Percentiles rank a stretch among this genome's conserved stretches.
phyloP scores from a whole-genome alignment of 345 rosid species.

The Arabis hirsuta region DNA sequence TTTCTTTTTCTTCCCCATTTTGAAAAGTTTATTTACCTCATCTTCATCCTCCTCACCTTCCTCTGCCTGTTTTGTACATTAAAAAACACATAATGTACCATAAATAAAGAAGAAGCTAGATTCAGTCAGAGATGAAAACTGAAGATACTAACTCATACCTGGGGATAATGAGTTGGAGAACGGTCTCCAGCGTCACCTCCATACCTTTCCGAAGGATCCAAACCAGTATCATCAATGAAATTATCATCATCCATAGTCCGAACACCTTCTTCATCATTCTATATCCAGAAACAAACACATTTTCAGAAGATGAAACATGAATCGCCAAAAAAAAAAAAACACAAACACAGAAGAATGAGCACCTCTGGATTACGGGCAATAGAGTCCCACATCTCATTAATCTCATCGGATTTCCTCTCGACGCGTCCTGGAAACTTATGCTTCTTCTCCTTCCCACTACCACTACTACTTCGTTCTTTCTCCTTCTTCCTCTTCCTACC shows the following conservation, averaged over 20 bases:
- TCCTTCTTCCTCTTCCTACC: constrained; percentile 64
- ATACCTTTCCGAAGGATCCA: constrained; percentile 83
- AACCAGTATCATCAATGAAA: constrained; percentile 89
- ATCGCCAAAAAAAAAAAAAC: background rate
- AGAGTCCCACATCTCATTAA: constrained; percentile 96
- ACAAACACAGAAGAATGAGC: constrained; percentile 26
- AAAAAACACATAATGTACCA: constrained; percentile 18
- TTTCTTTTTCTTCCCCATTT: constrained; percentile 85
- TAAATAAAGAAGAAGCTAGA: constrained; percentile 10
- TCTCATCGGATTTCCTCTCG: constrained; percentile 59
- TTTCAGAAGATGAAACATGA: background rate
- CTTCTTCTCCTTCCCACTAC: constrained; percentile 63
- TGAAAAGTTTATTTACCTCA: constrained; percentile 82
- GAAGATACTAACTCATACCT: constrained; percentile 31
- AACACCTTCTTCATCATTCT: constrained; percentile 92
- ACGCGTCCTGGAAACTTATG: constrained; percentile 45
- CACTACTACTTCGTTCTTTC: constrained; percentile 47
- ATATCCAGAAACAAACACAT: constrained; percentile 23
- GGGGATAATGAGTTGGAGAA: constrained; percentile 69
- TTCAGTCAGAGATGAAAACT: background rate
- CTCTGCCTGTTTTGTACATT: constrained; percentile 61
- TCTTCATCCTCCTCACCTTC: constrained; percentile 90
- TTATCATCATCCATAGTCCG: constrained; percentile 90
- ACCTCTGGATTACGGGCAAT: constrained; percentile 94
- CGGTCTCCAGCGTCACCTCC: constrained; percentile 65